phyloP scores from a whole-genome alignment of 208 protist genomes.

The Wallacemonas rigidus region DNA sequence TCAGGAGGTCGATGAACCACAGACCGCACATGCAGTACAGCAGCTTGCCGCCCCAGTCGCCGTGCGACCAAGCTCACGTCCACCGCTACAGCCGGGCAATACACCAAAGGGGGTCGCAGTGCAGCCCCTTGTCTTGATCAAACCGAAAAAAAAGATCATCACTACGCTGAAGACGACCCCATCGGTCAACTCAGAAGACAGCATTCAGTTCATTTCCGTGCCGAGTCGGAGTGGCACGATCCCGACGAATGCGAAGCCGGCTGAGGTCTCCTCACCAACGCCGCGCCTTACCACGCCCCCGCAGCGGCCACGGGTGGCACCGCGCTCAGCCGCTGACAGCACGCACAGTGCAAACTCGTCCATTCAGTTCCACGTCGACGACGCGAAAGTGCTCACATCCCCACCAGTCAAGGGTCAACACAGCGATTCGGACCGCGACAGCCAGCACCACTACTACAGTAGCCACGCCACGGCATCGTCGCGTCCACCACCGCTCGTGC shows the following conservation, averaged over 20 bases:
- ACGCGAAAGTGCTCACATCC: background rate
- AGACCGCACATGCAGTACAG: background rate
- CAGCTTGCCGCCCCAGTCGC: background rate
- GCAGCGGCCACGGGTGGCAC: background rate
- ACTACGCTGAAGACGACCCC: background rate
- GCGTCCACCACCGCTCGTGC: background rate
- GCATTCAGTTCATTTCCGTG: conserved; percentile 6
- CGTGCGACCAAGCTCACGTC: background rate
- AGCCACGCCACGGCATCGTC: background rate
- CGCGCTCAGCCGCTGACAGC: conserved; percentile 1
- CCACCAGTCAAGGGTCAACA: too few relatives aligned
- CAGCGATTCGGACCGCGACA: background rate
- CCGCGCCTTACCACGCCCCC: background rate
- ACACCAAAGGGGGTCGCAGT: background rate
- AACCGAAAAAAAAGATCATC: conserved; percentile 12
- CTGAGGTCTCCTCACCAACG: background rate
- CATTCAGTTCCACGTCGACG: conserved; percentile 28
- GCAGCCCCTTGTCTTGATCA: conserved; percentile 2
- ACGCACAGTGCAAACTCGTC: conserved; percentile 15
- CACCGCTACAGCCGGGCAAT: background rate
- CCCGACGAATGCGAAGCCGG: background rate
- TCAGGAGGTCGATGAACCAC: conserved; percentile 28
- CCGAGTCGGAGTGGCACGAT: background rate
- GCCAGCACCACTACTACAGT: conserved; percentile 1
- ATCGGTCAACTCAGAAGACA: conserved; percentile 6